phyloP scores from a whole-genome alignment of 768 basidiomycete species.

The Suillus paluster region DNA sequence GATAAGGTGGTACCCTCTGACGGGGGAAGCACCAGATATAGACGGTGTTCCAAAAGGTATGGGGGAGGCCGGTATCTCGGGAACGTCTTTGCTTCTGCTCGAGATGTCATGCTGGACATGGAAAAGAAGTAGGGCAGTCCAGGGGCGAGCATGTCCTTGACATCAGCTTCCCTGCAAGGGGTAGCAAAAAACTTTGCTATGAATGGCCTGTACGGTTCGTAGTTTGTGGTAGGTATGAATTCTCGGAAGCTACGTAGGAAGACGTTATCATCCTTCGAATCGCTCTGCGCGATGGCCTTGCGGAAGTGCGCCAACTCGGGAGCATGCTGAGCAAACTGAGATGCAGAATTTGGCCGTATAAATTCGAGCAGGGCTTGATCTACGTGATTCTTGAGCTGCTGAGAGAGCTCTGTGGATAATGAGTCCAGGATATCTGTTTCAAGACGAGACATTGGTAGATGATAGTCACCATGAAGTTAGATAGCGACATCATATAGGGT shows the following conservation, averaged over 20 bases:
- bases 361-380: background rate
- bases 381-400: background rate
- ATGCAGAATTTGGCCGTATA: background rate
- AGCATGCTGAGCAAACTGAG: conserved; percentile 7
- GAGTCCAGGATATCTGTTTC: background rate
- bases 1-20: background rate
- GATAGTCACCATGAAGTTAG: no score
- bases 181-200: conserved; percentile 15
- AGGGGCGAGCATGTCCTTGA: conserved; percentile 28
- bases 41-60: background rate
- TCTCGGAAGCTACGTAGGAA: conserved; percentile 22
- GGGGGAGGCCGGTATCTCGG: conserved; percentile 22
- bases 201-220: conserved; percentile 27
- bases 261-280: background rate
- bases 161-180: conserved; percentile 14
- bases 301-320: conserved; percentile 2
- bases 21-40: background rate
- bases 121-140: conserved; percentile 28
- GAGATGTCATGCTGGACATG: conserved; percentile 24
- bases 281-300: background rate
- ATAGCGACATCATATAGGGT: no score
- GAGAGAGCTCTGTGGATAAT: conserved; percentile 3
- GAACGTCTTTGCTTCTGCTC: conserved; percentile 23
- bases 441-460: background rate
- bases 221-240: conserved; percentile 23